Conservation (phyloP, 176 grass and related monocot species). For the Zoysia japonica region DNA sequence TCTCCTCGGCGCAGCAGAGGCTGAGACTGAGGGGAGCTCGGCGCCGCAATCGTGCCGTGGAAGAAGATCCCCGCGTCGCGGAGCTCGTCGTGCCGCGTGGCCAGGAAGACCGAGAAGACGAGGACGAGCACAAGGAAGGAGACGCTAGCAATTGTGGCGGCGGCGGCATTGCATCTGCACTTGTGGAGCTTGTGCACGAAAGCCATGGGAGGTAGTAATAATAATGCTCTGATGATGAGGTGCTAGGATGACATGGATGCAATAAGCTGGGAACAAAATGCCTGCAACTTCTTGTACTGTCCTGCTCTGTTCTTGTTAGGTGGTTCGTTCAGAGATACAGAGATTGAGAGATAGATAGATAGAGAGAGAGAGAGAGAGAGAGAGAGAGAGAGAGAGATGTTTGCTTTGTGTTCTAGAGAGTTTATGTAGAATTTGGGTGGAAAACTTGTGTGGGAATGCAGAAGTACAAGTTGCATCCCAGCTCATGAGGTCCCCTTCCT, state of each 20-base stretch:
- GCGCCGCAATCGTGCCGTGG: neutral
- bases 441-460: neutral
- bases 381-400: neutral
- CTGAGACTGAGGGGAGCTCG: neutral
- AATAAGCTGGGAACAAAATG: neutral
- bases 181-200: constrained; percentile 1
- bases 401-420: constrained; percentile 7
- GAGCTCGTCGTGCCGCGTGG: neutral
- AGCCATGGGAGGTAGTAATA: constrained; percentile 43
- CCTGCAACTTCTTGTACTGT: neutral
- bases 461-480: constrained; percentile 22
- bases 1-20: neutral
- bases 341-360: no score
- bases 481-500: neutral
- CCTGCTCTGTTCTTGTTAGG: neutral
- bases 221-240: neutral
- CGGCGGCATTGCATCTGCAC: constrained; percentile 44
- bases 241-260: constrained; percentile 23
- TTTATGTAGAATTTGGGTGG: constrained; percentile 29
- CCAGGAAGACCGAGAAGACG: constrained; percentile 11
- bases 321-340: neutral
- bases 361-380: neutral
- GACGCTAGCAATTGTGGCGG: constrained; percentile 24
- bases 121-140: constrained; percentile 39
- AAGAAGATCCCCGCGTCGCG: neutral